These are phyloP conservation scores for Malania oleifera DNA, from an alignment of 164 flowering plant genomes.

Conservation along the genomic window DNA sequence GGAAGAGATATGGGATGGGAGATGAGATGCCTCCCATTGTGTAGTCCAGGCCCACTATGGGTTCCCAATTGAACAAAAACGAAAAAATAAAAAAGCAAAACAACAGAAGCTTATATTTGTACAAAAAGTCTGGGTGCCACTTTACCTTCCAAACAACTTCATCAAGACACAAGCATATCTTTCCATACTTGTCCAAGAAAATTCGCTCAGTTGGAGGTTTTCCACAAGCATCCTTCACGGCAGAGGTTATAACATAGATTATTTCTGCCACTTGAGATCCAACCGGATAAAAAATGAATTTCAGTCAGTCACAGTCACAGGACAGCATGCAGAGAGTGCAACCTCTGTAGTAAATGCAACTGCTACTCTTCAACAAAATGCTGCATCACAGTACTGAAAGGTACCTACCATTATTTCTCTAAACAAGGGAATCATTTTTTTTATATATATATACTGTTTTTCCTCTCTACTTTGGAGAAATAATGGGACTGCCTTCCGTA, in stretches of 20 bases:
- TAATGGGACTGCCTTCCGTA: neutral
- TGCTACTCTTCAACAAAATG: neutral
- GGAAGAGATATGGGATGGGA: too few relatives aligned
- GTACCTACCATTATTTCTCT: neutral
- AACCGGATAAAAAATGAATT: conserved; percentile 6
- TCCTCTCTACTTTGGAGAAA: neutral
- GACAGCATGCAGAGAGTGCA: neutral
- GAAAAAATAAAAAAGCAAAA: neutral
- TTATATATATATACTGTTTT: neutral
- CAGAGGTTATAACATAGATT: conserved; percentile 75
- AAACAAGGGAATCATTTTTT: neutral
- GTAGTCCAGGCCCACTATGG: neutral
- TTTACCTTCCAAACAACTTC: conserved; percentile 93
- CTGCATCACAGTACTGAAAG: neutral
- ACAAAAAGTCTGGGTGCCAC: neutral
- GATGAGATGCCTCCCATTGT: too few relatives aligned
- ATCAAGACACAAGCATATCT: conserved; percentile 82
- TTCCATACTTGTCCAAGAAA: conserved; percentile 89
- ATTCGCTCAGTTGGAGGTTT: conserved; percentile 93
- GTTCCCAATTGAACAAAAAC: neutral
- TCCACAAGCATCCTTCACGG: conserved; percentile 92
- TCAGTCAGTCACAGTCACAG: neutral
- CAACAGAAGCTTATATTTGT: neutral
- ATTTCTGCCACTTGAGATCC: conserved; percentile 77
- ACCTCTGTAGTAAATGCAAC: neutral